Evolutionary conservation across 2,329 filamentous ascomycete genomes (phyloP), one percentile per base, ranked within the genome.

Genomic region (Calonectria ilicicola): DNA sequence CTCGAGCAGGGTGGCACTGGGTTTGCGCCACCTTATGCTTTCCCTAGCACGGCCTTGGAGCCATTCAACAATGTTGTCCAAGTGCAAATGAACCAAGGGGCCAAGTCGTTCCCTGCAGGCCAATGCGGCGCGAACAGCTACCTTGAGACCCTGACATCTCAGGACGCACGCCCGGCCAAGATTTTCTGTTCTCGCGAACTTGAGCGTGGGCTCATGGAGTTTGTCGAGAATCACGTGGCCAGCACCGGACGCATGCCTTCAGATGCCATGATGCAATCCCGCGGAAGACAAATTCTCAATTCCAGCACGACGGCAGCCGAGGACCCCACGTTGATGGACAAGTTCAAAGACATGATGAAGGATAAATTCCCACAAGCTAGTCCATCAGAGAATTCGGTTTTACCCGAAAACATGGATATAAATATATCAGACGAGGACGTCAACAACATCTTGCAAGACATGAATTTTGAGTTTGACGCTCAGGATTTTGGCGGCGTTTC

Each of bases 111-210:
- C 73, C 84, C 84, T 21, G 81, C 87, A 21, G 84, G 85, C n/a
- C 82, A 83, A 10, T 79, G 81, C 2, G 86, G 87, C 2, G 87
- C 86, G 1, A 88, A 88, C 81, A 86, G 86, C 64, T 91, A 86
- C 76, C 76, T 90, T 40, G 83, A 86, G 73, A 83, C 82, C 2
- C 82, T 90, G 42, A 81, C 83, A 1, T 84, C 82, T 10, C 84
- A 86, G 7, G 86, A 86, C 70, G 82, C 84, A 17, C 85, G 86
- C 12, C 88, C 88, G 0, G 87, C 89, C 0, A 81, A 81, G 10
- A 85, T 92, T 0, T 92, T 92, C 79, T 91, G 89, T 80, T 90
- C 88, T 21, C 84, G 89, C 8, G 89, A 91, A 77, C 84, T 92
- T 26, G 91, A 92, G 80, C 83, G 80, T n/a, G 89, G 87, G 2